phyloP scores from a whole-genome alignment of 805 yeast genomes.

The Myxozyma udenii region DNA sequence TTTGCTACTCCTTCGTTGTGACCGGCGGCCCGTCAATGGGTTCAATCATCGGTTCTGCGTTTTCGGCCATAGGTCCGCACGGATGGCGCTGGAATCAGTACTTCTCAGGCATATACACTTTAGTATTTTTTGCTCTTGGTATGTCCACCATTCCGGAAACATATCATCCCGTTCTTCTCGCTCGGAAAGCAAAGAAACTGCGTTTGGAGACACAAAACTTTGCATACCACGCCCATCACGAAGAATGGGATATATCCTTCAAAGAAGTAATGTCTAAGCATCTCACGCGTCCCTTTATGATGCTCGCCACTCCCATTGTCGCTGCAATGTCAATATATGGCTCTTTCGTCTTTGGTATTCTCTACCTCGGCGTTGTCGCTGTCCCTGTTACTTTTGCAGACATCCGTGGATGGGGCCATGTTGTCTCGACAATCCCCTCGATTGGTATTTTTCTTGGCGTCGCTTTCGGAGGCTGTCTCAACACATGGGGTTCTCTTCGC shows the following conservation, averaged over 20 bases:
- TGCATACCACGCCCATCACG: conserved; percentile 89
- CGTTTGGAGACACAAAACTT: conserved; percentile 77
- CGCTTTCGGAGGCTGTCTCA: conserved; percentile 36
- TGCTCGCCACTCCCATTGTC: conserved; percentile 54
- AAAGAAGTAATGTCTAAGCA: conserved; percentile 68
- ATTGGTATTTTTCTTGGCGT: conserved; percentile 39
- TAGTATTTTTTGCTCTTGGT: conserved; percentile 42
- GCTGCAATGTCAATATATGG: conserved; percentile 43
- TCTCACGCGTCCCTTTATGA: conserved; percentile 74
- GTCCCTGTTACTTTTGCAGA: conserved; percentile 40
- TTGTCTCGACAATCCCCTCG: conserved; percentile 38
- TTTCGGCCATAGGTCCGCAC: conserved; percentile 43
- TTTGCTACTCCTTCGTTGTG: conserved; percentile 49
- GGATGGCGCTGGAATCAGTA: conserved; percentile 63
- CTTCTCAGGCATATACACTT: conserved; percentile 46
- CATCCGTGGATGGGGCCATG: conserved; percentile 37
- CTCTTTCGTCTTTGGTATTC: conserved; percentile 45
- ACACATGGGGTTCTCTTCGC: conserved; percentile 33
- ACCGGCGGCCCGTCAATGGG: conserved; percentile 46
- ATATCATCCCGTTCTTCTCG: conserved; percentile 50
- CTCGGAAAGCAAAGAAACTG: conserved; percentile 59
- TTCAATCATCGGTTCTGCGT: conserved; percentile 50
- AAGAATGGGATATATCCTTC: conserved; percentile 68
- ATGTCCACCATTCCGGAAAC: conserved; percentile 39
- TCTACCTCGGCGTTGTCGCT: conserved; percentile 44